Conservation (phyloP, 768 basidiomycete genomes). For the Pisolithus marmoratus region DNA sequence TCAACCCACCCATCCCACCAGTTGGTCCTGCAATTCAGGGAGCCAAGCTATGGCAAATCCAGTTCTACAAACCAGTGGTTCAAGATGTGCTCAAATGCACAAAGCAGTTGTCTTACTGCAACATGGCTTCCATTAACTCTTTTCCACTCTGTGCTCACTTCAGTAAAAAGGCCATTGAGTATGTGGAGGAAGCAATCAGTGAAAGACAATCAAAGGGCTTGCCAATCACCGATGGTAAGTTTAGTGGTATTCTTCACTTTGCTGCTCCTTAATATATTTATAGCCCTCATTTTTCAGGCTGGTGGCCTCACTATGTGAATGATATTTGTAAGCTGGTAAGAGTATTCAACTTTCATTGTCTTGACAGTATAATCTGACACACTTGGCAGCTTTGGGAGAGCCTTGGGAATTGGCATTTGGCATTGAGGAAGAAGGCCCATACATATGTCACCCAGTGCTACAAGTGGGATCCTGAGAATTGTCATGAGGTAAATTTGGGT, state of each 20-base stretch:
- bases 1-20: background rate
- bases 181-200: background rate
- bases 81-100: background rate
- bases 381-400: conserved; percentile 1
- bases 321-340: conserved; percentile 1
- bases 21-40: no score
- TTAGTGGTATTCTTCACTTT: background rate
- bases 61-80: background rate
- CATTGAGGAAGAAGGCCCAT: background rate
- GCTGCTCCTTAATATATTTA: background rate
- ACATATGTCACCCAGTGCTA: background rate
- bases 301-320: conserved; percentile 1
- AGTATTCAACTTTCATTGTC: no score
- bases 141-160: background rate
- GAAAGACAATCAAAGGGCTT: background rate
- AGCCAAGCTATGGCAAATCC: conserved; percentile 4
- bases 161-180: background rate
- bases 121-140: background rate
- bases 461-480: no score
- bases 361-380: no score
- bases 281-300: background rate
- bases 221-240: background rate
- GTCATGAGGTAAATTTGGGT: no score
- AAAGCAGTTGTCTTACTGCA: conserved; percentile 2
- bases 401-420: background rate